Conservation (phyloP, 192 early-diverging fungal genomes). For the Podila verticillata region DNA sequence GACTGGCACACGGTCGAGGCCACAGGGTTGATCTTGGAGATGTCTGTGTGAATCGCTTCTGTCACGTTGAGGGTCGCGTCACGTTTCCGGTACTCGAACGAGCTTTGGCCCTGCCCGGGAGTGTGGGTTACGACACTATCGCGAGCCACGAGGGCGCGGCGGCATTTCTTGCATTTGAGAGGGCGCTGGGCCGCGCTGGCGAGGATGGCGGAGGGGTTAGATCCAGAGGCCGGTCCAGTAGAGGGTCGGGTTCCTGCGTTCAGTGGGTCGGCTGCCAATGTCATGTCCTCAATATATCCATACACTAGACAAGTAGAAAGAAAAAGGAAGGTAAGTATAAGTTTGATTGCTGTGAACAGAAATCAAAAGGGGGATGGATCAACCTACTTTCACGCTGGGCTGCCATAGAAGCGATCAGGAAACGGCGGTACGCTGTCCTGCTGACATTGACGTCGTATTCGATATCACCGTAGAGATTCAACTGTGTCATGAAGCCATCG, state of each 20-base stretch:
- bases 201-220: slow-evolving; percentile 6
- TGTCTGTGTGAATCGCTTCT: slow-evolving; percentile 31
- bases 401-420: slow-evolving; percentile 69
- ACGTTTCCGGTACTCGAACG: slow-evolving; percentile 81
- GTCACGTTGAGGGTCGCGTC: slow-evolving; percentile 57
- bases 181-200: slow-evolving; percentile 4
- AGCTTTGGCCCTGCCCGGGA: slow-evolving; percentile 73
- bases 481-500: slow-evolving; percentile 68
- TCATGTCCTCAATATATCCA: slow-evolving; percentile 66
- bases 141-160: slow-evolving; percentile 65
- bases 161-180: slow-evolving; percentile 49
- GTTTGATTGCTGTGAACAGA: not conserved
- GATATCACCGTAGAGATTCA: slow-evolving; percentile 68
- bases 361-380: not conserved
- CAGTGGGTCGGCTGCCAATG: slow-evolving; percentile 63
- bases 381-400: slow-evolving; percentile 61
- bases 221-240: slow-evolving; percentile 5
- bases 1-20: slow-evolving; percentile 67
- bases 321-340: not conserved
- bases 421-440: slow-evolving; percentile 70
- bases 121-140: slow-evolving; percentile 77
- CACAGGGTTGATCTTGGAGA: slow-evolving; percentile 9
- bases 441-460: slow-evolving; percentile 63
- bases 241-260: slow-evolving; percentile 12
- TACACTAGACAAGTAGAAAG: slow-evolving; percentile 40